phyloP scores from a whole-genome alignment of 2,329 filamentous ascomycete genomes.

The Ambrosiella xylebori region DNA sequence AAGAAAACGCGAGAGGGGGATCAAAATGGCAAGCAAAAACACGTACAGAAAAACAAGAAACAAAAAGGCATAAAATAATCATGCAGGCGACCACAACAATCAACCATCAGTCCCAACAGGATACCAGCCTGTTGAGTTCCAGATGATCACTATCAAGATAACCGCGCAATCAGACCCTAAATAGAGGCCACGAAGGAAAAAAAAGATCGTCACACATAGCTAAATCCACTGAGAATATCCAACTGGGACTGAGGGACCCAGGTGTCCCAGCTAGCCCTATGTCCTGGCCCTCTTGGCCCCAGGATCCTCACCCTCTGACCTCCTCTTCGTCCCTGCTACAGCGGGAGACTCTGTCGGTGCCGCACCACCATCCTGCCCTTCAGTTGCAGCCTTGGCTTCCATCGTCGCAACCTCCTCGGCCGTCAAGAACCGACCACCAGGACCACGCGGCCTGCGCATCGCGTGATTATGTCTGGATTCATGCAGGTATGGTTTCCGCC shows the following conservation, averaged over 20 bases:
- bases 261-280: background rate
- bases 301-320: conserved; percentile 33
- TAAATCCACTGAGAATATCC: conserved; percentile 4
- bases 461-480: conserved; percentile 96
- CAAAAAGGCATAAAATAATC: background rate
- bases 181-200: conserved; percentile 1
- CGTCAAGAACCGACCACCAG: conserved; percentile 87
- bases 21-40: background rate
- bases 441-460: conserved; percentile 85
- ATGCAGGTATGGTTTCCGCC: conserved; percentile 89
- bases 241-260: conserved; percentile 14
- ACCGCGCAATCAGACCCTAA: background rate
- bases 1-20: background rate
- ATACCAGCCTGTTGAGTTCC: too few species aligned
- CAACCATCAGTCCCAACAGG: too few species aligned
- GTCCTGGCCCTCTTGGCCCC: conserved; percentile 42
- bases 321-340: conserved; percentile 37
- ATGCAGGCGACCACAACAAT: background rate
- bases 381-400: conserved; percentile 20
- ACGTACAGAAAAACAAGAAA: background rate
- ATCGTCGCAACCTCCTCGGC: conserved; percentile 74
- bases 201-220: conserved; percentile 1
- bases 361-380: conserved; percentile 22
- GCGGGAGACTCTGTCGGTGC: conserved; percentile 16
- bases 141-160: too few species aligned